phyloP scores from a whole-genome alignment of 192 early-diverging fungal species.

The Geranomyces variabilis region DNA sequence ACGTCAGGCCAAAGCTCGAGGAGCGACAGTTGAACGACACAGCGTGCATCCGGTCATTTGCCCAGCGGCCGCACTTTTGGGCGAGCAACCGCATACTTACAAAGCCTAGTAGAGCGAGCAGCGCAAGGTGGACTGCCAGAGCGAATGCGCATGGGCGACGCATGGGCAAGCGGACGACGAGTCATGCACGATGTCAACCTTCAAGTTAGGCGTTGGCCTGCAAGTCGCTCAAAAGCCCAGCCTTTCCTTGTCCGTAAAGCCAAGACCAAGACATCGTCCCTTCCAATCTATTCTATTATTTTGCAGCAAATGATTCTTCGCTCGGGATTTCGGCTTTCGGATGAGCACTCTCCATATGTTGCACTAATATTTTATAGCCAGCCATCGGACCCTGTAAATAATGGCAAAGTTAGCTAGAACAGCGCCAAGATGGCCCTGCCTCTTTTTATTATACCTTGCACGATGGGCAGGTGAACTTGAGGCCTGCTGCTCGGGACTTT shows the following conservation, averaged over 20 bases:
- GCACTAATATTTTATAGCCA: slow-evolving; percentile 35
- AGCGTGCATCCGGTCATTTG: too few relatives aligned
- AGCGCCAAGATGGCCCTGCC: too few relatives aligned
- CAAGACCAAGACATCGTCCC: too few relatives aligned
- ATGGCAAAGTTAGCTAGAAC: not conserved
- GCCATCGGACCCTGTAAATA: slow-evolving; percentile 32
- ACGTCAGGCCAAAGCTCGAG: too few relatives aligned
- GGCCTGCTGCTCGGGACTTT: slow-evolving; percentile 33
- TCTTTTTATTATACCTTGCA: slow-evolving; percentile 23
- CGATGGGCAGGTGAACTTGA: slow-evolving; percentile 31
- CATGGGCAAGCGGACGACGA: too few relatives aligned
- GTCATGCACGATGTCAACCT: too few relatives aligned
- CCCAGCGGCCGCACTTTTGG: not conserved
- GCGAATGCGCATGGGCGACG: not conserved
- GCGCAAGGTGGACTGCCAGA: not conserved
- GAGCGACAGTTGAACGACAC: too few relatives aligned
- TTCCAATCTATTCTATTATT: too few relatives aligned
- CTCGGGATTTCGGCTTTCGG: slow-evolving; percentile 25
- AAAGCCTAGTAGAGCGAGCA: not conserved
- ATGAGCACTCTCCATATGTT: slow-evolving; percentile 41
- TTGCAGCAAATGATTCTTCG: slow-evolving; percentile 26
- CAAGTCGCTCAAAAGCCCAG: too few relatives aligned
- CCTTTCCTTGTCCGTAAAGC: too few relatives aligned
- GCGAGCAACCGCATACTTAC: not conserved
- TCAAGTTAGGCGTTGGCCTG: too few relatives aligned